Conservation (phyloP, 2,329 filamentous ascomycete genomes). For the Aaosphaeria pasadenensis region DNA sequence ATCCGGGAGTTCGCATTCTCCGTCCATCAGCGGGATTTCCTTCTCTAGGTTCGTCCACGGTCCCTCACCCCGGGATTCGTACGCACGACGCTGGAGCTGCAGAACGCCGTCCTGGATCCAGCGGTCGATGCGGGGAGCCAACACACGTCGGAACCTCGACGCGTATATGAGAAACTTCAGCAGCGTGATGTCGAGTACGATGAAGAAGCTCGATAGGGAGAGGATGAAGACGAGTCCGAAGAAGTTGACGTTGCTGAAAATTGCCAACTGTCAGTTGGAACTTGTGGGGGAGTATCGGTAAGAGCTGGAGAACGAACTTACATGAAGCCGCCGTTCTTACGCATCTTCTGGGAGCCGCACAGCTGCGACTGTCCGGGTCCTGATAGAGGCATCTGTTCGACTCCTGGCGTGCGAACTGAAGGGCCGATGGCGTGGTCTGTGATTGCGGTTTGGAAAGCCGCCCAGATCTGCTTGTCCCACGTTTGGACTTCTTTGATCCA, state of each 20-base stretch:
- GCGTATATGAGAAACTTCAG: conserved; percentile 6
- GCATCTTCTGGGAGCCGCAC: conserved; percentile 4
- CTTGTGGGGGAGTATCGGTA: not conserved
- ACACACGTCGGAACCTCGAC: not conserved
- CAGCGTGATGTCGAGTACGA: conserved; percentile 1
- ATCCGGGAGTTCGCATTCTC: not conserved
- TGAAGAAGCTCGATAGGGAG: not conserved
- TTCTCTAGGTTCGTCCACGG: not conserved
- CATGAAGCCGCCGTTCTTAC: conserved; percentile 3
- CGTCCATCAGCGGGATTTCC: conserved; percentile 1
- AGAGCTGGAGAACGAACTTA: not conserved
- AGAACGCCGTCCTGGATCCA: conserved; percentile 7
- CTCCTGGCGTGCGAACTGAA: not conserved
- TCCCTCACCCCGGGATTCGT: not conserved
- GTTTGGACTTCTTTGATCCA: not conserved
- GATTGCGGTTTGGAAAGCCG: conserved; percentile 1
- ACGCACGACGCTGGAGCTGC: conserved; percentile 4
- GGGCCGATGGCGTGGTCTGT: conserved; percentile 4
- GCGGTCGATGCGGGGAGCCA: conserved; percentile 2
- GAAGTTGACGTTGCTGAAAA: conserved; percentile 3
- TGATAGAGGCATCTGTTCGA: not conserved
- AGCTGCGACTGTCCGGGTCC: not conserved
- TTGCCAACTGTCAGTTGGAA: not conserved
- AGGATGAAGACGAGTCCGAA: conserved; percentile 5
- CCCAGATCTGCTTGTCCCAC: not conserved